Conservation (phyloP, 176 grass and related monocot species). For the Carex pumila region DNA sequence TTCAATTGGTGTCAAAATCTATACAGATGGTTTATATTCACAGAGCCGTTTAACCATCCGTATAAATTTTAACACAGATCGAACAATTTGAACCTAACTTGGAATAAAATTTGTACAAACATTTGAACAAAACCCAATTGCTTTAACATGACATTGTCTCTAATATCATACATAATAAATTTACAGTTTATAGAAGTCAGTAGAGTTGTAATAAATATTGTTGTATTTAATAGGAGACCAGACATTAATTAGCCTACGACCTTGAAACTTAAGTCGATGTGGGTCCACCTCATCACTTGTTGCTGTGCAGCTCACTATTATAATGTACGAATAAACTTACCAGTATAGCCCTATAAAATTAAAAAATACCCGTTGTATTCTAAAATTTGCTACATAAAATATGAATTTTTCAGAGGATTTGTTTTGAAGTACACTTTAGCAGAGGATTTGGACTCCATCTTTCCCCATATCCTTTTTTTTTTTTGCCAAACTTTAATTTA, state of each 20-base stretch:
- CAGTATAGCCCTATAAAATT: background rate
- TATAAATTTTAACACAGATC: no score
- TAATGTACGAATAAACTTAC: background rate
- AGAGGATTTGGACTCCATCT: no score
- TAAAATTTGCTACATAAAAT: background rate
- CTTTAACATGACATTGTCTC: no score
- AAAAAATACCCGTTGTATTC: background rate
- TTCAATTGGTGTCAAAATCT: no score
- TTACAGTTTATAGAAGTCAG: slow-evolving; percentile 3
- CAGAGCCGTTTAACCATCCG: no score
- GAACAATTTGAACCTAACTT: no score
- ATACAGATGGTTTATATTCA: no score
- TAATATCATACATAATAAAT: background rate
- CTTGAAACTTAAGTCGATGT: slow-evolving; percentile 17
- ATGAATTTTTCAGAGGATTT: background rate
- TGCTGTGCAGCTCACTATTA: slow-evolving; percentile 3
- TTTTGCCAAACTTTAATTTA: background rate
- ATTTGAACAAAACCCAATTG: background rate
- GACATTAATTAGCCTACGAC: slow-evolving; percentile 23
- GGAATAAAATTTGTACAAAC: no score
- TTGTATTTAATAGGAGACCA: slow-evolving; percentile 1
- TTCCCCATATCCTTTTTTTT: background rate
- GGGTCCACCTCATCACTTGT: slow-evolving; percentile 2
- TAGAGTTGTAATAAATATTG: slow-evolving; percentile 8
- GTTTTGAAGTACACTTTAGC: no score